Evolutionary conservation across 768 basidiomycete genomes (phyloP), one percentile per base, ranked within the genome.

Genomic region (Tremella mesenterica): DNA sequence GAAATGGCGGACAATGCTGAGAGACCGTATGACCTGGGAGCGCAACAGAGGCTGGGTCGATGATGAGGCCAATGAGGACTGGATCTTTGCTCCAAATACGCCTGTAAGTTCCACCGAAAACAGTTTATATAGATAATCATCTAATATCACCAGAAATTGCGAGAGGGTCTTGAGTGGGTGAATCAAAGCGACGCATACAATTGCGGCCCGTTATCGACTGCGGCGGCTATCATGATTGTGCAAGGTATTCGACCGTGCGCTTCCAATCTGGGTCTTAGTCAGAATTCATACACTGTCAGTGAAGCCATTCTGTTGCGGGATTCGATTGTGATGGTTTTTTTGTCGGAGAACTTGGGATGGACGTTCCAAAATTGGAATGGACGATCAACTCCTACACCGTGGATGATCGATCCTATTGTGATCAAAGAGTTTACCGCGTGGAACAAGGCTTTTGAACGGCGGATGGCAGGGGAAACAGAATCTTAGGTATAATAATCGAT

Each of bases 261-360:
- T 36, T 10, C 18, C 18, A 10, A 36, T 36, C 33, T 36, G 10
- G 33, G 33, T 10, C 33, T 36, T 36, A 10, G 18, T 18, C 10
- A 36, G 12, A 18, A 36, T 10, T 10, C 33, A 10, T 36, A 36
- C 33, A 10, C 33, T 36, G 33, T 10, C 33, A 18, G 12, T 18
- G 33, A 18, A 36, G 27, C 27, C 25, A 12, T 9, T 8, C 9
- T 10, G 7, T 27, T 47, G 9, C 16, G 45, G n/a, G 12, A 12
- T 8, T 47, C 45, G 9, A 23, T 47, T 47, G 25, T 47, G 7
- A 47, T 47, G 45, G 25, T 47, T 9, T 47, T 47, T 27, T 25
- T 47, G 45, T 20, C 23, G n/a, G n/a, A n/a, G n/a, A n/a, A n/a
- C n/a, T n/a, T n/a, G n/a, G n/a, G n/a, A n/a, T n/a, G n/a, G n/a